Evolutionary conservation across 352 stramenopile genomes (phyloP).

Genomic region (Blastocystis sp.): DNA sequence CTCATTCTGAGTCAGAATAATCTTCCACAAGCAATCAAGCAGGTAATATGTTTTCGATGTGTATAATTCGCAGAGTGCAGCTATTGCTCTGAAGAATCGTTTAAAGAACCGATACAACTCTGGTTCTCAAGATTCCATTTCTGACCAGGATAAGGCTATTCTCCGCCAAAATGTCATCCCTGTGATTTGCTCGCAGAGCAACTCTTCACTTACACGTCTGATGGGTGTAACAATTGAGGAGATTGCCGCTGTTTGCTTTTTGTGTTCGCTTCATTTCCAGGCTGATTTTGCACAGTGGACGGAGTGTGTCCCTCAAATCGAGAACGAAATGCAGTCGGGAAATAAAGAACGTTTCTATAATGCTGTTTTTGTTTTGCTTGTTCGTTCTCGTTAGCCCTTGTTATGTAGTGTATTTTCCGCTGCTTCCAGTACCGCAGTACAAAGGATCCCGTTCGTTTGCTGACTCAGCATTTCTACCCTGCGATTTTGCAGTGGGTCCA

Average conservation of each 20-base stretch:
- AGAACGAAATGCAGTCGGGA: not conserved
- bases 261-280: not conserved
- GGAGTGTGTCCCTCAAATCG: constrained; percentile 11
- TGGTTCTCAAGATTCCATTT: not conserved
- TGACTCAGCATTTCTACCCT: constrained; percentile 45
- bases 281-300: constrained; percentile 23
- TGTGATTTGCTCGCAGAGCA: not conserved
- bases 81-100: constrained; percentile 45
- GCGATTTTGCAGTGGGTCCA: constrained; percentile 40
- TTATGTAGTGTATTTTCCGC: not conserved
- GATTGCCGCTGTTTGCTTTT: not conserved
- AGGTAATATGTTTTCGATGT: not conserved
- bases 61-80: constrained; percentile 26
- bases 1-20: constrained; percentile 1
- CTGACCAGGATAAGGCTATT: constrained; percentile 3
- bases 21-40: not conserved
- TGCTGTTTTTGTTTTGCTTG: not conserved
- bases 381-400: not conserved
- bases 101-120: constrained; percentile 5
- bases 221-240: not conserved
- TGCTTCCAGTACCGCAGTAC: constrained; percentile 31
- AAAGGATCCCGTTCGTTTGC: not conserved
- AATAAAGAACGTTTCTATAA: not conserved
- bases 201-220: not conserved
- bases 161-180: constrained; percentile 23